Base-by-base conservation (phyloP, 768 basidiomycete species). In the Austroboletus eburneus region DNA sequence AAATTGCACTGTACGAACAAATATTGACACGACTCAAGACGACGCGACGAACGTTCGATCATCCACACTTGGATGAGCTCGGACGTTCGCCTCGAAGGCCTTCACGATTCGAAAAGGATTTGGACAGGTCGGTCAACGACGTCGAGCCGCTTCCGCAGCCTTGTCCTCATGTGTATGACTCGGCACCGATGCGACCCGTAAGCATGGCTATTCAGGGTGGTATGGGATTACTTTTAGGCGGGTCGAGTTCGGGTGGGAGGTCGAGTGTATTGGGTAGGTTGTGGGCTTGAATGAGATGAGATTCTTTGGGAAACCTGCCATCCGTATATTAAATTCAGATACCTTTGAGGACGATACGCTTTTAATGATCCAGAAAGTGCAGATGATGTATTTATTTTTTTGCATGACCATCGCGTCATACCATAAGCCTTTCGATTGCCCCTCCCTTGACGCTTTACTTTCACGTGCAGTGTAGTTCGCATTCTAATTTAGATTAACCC, bases 131-230 rank as follows among this genome's bases (percentile, higher is more conserved):
- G 53, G 20, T 73, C 74, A 48, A 40, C 75, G 41, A 69, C 49
- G 25, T 66, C 70, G 13, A 66, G 63, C 58, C 65, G 9, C 71
- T 90, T n/a, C 71, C 74, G 7, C 86, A 89, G 61, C 87, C 88
- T 3, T 83, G 80, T 48, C 85, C 87, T 9, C 87, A 91, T 63
- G 83, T 87, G 1, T 88, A 77, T 54, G 88, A 91, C 60, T 79
- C 81, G 16, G 74, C 80, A 16, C 81, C 84, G 17, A 84, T 87
- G 80, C 69, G 82, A 16, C 83, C 85, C 8, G 86, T 87, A 18
- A 85, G 81, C 58, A 77, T 79, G 32, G 87, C 83, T 20, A 80
- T 88, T 14, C 83, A 85, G 57, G 81, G 80, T 47, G 83, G 84
- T n/a, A 75, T 87, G 25, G 79, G 81, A 10, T 71, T 85, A 58